Conservation (phyloP, 2,329 filamentous ascomycete genomes). For the Incumbomyces delicatus region DNA sequence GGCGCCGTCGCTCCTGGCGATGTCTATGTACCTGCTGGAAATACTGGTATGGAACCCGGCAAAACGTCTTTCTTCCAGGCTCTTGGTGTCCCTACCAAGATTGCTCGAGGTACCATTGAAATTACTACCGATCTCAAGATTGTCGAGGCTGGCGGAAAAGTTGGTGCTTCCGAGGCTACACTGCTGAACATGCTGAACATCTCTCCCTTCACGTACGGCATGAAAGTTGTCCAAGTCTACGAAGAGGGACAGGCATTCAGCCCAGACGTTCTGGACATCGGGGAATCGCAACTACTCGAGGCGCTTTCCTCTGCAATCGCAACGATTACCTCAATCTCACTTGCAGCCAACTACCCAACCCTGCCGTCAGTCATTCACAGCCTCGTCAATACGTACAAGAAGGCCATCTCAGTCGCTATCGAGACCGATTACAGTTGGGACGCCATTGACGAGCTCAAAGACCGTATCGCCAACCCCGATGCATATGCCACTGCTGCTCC, state of each 20-base stretch:
- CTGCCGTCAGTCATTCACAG: constrained; percentile 95
- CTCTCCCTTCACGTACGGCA: constrained; percentile 98
- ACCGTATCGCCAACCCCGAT: constrained; percentile 98
- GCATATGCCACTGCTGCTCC: constrained; percentile 82
- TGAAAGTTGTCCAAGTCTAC: constrained; percentile 94
- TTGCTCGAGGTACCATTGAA: constrained; percentile 99
- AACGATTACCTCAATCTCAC: constrained; percentile 81
- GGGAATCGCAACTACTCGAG: constrained; percentile 86
- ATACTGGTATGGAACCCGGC: constrained; percentile 99
- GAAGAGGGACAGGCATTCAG: constrained; percentile 92
- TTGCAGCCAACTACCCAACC: constrained; percentile 91
- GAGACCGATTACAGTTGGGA: constrained; percentile 89
- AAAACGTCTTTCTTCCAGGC: constrained; percentile 99
- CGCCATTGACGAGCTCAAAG: constrained; percentile 95
- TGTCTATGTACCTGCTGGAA: constrained; percentile 92
- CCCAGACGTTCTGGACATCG: constrained; percentile 77
- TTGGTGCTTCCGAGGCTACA: constrained; percentile 97
- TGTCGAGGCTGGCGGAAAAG: constrained; percentile 83
- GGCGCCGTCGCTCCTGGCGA: constrained; percentile 90
- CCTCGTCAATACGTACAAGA: constrained; percentile 97
- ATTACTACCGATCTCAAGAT: constrained; percentile 97
- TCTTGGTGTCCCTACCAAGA: constrained; percentile 99
- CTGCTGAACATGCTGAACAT: constrained; percentile 99
- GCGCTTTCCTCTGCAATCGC: constrained; percentile 69
- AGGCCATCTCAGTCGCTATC: constrained; percentile 77